Evolutionary conservation across 116 monocot species (phyloP), one percentile per base, ranked within the genome.

Genomic region (Dioscorea cayenensis): DNA sequence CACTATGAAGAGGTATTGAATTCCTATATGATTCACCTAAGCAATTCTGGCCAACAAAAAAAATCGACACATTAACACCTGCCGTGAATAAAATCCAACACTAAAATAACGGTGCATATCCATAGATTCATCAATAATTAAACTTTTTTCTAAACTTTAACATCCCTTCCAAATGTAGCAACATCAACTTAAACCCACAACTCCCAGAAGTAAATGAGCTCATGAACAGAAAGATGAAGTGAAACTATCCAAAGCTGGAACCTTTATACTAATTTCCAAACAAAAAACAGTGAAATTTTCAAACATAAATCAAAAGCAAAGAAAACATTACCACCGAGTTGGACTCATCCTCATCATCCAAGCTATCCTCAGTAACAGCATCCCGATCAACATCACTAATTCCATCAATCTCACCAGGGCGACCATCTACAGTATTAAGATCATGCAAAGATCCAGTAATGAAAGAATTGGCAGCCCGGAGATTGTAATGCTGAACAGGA

Each of bases 351-450:
- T 79, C 90, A 36, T 88, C 79, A 19, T 91, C 89, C 66, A 95
- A 71, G 77, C 91, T 89, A 65, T 83, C 95, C 35, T 87, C 95
- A 27, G 82, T 87, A n/a, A 89, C 76, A 18, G 87, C 85, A 38
- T 89, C 90, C 17, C 88, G 88, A 73, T 90, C 94, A 14, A 90
- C 90, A 43, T 84, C 90, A 73, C 94, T 84, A 67, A 90, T 90
- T 70, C 84, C 88, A 36, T 90, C 91, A 63, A 89, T 82, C 60
- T 89, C 92, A 7, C 77, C 86, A 3, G 77, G 65, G 18, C 78
- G 71, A 1, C 72, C 77, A 64, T 86, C 92, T 14, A 84, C 86
- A 7, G 85, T 79, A 77, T 95, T 95, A 48, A 95, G 88, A 66
- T 95, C 92, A 71, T 95, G 87, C 55, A 92, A 72, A 10, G 92